phyloP scores from a whole-genome alignment of 2,329 filamentous ascomycete genomes.

The Grosmannia serpens region DNA sequence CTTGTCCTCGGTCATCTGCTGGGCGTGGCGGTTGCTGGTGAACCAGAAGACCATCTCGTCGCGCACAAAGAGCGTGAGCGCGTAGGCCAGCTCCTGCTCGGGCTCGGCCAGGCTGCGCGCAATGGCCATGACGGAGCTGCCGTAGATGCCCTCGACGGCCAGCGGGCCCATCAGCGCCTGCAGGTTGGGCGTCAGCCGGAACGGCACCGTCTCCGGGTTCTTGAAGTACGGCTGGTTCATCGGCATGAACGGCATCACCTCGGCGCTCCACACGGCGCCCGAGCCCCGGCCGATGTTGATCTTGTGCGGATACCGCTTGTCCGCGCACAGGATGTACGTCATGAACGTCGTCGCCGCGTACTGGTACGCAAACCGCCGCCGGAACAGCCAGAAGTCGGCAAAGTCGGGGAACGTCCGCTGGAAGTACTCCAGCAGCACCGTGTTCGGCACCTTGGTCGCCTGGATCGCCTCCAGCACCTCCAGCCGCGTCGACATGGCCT shows the following conservation, averaged over 20 bases:
- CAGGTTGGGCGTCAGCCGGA: conserved; percentile 92
- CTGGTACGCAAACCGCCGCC: conserved; percentile 92
- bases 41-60: conserved; percentile 99
- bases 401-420: conserved; percentile 78
- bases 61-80: conserved; percentile 85
- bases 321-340: conserved; percentile 97
- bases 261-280: conserved; percentile 92
- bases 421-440: conserved; percentile 79
- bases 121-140: conserved; percentile 92
- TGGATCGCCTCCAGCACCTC: conserved; percentile 95
- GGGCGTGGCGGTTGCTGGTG: conserved; percentile 59
- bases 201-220: conserved; percentile 90
- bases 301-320: conserved; percentile 90
- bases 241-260: conserved; percentile 85
- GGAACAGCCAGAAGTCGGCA: conserved; percentile 96
- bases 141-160: conserved; percentile 91
- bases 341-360: conserved; percentile 92
- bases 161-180: conserved; percentile 94
- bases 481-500: conserved; percentile 60
- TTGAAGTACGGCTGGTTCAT: conserved; percentile 78
- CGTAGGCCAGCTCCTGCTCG: conserved; percentile 83
- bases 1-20: conserved; percentile 47
- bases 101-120: conserved; percentile 88
- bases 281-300: conserved; percentile 78
- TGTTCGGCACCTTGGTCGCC: conserved; percentile 80